Percentiles rank a stretch among this genome's conserved stretches.
Evolutionary conservation across 805 yeast species (phyloP).

Genomic region (Metahyphopichia silvanorum): DNA sequence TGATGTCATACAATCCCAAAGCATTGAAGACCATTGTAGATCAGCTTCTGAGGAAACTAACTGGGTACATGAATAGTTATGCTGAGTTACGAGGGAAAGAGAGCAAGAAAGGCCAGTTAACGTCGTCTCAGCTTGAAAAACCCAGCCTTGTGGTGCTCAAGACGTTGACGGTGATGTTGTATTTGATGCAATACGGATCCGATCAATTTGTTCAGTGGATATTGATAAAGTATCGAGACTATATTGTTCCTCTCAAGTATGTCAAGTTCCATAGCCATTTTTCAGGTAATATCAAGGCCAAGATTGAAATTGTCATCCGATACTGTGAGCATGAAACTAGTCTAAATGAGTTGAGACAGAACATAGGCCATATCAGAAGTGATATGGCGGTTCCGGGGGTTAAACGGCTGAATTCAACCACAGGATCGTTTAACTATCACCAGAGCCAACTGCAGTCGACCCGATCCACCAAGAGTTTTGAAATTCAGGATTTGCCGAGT

Average conservation of each 20-base stretch:
- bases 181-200: slow-evolving; percentile 53
- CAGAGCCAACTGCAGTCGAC: not conserved
- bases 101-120: too few relatives aligned
- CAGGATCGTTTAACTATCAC: too few relatives aligned
- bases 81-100: not conserved
- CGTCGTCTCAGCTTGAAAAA: not conserved
- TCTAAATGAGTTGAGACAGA: slow-evolving; percentile 37
- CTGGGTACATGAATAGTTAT: slow-evolving; percentile 4
- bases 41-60: slow-evolving; percentile 40
- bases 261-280: slow-evolving; percentile 10
- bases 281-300: slow-evolving; percentile 33
- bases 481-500: not conserved
- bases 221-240: slow-evolving; percentile 5
- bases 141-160: slow-evolving; percentile 44
- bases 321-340: slow-evolving; percentile 28
- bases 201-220: slow-evolving; percentile 47
- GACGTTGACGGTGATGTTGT: slow-evolving; percentile 50
- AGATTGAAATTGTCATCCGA: slow-evolving; percentile 29
- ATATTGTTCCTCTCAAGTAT: slow-evolving; percentile 15
- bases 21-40: slow-evolving; percentile 37
- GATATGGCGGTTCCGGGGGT: slow-evolving; percentile 42
- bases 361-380: slow-evolving; percentile 36
- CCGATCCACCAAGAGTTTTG: too few relatives aligned
- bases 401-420: slow-evolving; percentile 8
- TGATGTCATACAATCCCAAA: slow-evolving; percentile 39